Percentiles rank a stretch among this genome's conserved stretches.
Conservation (phyloP, 352 stramenopile species). For the Globisporangium rhizosaccharum region DNA sequence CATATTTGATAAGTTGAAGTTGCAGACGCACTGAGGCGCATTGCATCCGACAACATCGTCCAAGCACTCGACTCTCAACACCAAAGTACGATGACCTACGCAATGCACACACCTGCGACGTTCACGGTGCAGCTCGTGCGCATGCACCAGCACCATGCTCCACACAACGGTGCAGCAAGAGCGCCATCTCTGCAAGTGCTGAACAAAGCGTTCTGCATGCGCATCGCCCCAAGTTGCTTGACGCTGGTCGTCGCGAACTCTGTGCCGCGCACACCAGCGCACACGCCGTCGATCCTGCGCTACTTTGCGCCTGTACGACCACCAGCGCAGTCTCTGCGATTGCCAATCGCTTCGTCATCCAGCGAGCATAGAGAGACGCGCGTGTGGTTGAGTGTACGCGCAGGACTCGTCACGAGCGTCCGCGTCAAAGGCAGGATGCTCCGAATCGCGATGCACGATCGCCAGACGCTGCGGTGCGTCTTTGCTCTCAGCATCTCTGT, state of each 20-base stretch:
- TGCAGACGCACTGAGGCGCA: background rate
- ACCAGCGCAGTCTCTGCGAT: background rate
- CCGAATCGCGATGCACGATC: slow-evolving; percentile 13
- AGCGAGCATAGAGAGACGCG: background rate
- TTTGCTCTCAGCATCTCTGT: background rate
- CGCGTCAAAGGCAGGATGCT: slow-evolving; percentile 30
- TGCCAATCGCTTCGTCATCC: background rate
- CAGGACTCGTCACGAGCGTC: slow-evolving; percentile 21
- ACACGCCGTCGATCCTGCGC: slow-evolving; percentile 3
- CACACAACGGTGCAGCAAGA: background rate
- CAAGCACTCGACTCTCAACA: background rate
- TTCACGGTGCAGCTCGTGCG: slow-evolving; percentile 36
- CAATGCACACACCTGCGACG: slow-evolving; percentile 3
- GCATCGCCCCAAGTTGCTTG: slow-evolving; percentile 17
- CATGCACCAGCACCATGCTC: background rate
- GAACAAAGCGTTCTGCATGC: slow-evolving; percentile 20
- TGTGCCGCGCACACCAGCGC: background rate
- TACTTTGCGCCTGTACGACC: slow-evolving; percentile 1
- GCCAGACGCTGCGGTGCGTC: slow-evolving; percentile 26
- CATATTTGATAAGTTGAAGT: slow-evolving; percentile 12
- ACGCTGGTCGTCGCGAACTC: slow-evolving; percentile 9
- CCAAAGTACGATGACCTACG: slow-evolving; percentile 1
- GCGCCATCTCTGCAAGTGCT: slow-evolving; percentile 25
- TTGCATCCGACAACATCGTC: too few species aligned
- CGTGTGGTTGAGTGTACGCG: slow-evolving; percentile 4